Evolutionary conservation across 208 protist genomes (phyloP).

Genomic region (Trypanosoma avium): DNA sequence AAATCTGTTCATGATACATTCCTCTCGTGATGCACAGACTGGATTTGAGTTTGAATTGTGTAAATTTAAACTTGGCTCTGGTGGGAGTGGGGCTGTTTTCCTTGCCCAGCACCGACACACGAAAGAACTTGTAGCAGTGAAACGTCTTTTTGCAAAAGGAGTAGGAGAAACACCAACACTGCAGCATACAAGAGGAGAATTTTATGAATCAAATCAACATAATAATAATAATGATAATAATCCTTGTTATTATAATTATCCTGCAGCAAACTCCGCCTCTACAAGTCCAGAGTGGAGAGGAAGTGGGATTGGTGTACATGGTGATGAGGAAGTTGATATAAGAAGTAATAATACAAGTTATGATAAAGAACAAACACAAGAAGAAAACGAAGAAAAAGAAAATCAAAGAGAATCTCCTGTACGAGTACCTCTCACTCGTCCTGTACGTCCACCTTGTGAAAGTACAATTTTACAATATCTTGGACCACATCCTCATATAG

Average conservation of each 20-base stretch:
- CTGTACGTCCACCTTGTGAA: constrained; percentile 26
- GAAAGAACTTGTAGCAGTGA: constrained; percentile 62
- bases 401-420: not conserved
- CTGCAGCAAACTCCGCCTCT: no score
- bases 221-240: not conserved
- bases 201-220: no score
- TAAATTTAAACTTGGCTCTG: constrained; percentile 68
- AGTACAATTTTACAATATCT: constrained; percentile 45
- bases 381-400: not conserved
- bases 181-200: no score
- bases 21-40: not conserved
- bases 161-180: not conserved
- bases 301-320: not conserved
- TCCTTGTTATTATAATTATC: no score
- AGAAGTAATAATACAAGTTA: not conserved
- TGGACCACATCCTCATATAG: constrained; percentile 70
- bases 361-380: not conserved
- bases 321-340: not conserved
- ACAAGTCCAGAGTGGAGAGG: not conserved
- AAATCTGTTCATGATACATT: not conserved
- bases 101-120: constrained; percentile 43
- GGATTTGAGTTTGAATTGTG: constrained; percentile 67
- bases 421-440: not conserved
- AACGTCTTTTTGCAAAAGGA: constrained; percentile 47
- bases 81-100: constrained; percentile 73